These are phyloP conservation scores for Cladophialophora chaetospira DNA, from an alignment of 2,329 filamentous ascomycete genomes.

Conservation along the genomic window DNA sequence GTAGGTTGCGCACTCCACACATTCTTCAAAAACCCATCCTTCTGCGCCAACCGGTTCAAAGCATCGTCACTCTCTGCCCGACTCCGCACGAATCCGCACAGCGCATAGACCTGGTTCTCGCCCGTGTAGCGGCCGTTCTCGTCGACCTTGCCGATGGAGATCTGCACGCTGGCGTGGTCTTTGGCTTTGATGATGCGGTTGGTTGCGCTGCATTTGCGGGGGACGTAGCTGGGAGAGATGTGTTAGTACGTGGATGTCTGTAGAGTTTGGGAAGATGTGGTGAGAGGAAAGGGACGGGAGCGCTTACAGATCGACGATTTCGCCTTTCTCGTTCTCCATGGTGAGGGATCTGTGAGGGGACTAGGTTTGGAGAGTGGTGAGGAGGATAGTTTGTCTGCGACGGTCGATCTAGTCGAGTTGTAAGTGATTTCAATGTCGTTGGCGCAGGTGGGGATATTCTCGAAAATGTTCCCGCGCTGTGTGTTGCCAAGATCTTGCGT, in stretches of 20 bases:
- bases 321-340: slow-evolving; percentile 99
- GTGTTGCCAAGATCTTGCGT: no score
- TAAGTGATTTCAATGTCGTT: no score
- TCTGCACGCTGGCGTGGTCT: slow-evolving; percentile 98
- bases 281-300: neutral
- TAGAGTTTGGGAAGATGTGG: neutral
- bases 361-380: no score
- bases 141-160: slow-evolving; percentile 96
- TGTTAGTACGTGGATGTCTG: neutral
- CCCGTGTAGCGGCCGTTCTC: slow-evolving; percentile 97
- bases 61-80: slow-evolving; percentile 98
- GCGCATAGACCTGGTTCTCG: slow-evolving; percentile 96
- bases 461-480: no score
- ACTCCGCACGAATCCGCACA: slow-evolving; percentile 95
- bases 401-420: no score
- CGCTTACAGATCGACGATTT: slow-evolving; percentile 94
- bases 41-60: slow-evolving; percentile 92
- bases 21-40: slow-evolving; percentile 93
- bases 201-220: slow-evolving; percentile 97
- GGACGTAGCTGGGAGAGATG: slow-evolving; percentile 73
- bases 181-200: slow-evolving; percentile 99
- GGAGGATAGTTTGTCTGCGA: no score
- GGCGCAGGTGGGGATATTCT: no score
- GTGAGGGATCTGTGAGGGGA: slow-evolving; percentile 52
- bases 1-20: slow-evolving; percentile 74